A percentile compares a stretch with the other conserved stretches of the same genome.
Evolutionary conservation across 192 early-diverging fungal species (phyloP).

Genomic region (Umbelopsis ramanniana): DNA sequence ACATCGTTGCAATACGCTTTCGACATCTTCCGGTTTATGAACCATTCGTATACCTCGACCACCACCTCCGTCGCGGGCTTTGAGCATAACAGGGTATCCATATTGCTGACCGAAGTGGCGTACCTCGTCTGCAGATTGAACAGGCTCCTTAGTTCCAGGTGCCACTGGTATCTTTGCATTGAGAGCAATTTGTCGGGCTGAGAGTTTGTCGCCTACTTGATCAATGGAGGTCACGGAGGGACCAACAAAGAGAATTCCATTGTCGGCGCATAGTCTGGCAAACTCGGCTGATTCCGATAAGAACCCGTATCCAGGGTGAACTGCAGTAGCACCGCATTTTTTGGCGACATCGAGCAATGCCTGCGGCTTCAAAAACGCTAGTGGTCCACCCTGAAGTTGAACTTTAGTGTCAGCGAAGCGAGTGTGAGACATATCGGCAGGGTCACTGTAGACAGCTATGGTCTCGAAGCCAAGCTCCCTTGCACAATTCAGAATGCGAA

Average conservation of each 20-base stretch:
- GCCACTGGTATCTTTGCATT: constrained; percentile 31
- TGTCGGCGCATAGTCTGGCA: constrained; percentile 62
- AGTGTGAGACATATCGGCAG: constrained; percentile 39
- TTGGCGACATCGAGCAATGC: constrained; percentile 76
- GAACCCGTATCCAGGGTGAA: constrained; percentile 97
- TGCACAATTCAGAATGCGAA: constrained; percentile 71
- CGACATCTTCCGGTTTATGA: constrained; percentile 68
- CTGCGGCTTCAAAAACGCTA: constrained; percentile 67
- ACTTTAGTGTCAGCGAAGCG: constrained; percentile 24
- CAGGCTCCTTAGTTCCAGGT: constrained; percentile 32
- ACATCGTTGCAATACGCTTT: constrained; percentile 76
- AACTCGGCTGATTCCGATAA: constrained; percentile 89
- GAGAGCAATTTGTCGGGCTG: constrained; percentile 30
- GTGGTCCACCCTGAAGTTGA: constrained; percentile 11
- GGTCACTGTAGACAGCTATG: constrained; percentile 70
- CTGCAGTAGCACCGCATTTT: constrained; percentile 50
- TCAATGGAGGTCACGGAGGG: constrained; percentile 84
- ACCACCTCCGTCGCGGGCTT: constrained; percentile 94
- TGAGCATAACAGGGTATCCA: constrained; percentile 93
- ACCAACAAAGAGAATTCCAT: constrained; percentile 83
- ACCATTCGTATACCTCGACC: constrained; percentile 96
- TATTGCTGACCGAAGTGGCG: constrained; percentile 70
- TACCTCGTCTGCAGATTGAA: constrained; percentile 24
- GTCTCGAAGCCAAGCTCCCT: constrained; percentile 66
- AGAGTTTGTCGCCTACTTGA: constrained; percentile 36